Evolutionary conservation across 78 protist species (phyloP).

Genomic region (Tieghemostelium lacteum): DNA sequence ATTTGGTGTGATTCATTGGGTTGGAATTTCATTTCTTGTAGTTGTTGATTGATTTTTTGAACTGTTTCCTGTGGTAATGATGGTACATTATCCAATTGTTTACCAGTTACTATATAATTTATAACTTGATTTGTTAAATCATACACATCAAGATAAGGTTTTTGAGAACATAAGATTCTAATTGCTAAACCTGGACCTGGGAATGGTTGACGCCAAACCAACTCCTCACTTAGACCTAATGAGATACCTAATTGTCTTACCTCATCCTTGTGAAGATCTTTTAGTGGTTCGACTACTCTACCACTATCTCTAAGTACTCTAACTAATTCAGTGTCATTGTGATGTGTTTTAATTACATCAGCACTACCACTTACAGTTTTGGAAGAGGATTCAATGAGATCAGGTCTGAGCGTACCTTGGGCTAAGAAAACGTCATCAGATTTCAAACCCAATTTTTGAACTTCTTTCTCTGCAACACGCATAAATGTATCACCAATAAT

Average conservation of each 20-base stretch:
- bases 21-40: neutral
- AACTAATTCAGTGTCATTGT: constrained; percentile 95
- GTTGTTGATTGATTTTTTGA: constrained; percentile 26
- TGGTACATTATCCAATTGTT: neutral
- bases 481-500: constrained; percentile 98
- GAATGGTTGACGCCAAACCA: constrained; percentile 98
- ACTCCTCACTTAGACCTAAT: constrained; percentile 90
- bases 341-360: constrained; percentile 97
- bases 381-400: constrained; percentile 95
- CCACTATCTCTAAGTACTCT: constrained; percentile 87
- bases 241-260: constrained; percentile 91
- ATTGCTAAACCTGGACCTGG: constrained; percentile 99
- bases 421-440: constrained; percentile 86
- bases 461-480: constrained; percentile 82
- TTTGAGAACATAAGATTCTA: constrained; percentile 90
- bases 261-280: constrained; percentile 97
- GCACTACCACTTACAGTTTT: constrained; percentile 85
- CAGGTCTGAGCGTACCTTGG: constrained; percentile 98
- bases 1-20: neutral
- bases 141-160: constrained; percentile 73
- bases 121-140: constrained; percentile 35
- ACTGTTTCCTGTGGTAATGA: neutral
- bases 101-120: constrained; percentile 21
- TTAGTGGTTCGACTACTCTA: constrained; percentile 94
- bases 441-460: constrained; percentile 56